Evolutionary conservation across 345 rosid genomes (phyloP).

Genomic region (Populus simonii): DNA sequence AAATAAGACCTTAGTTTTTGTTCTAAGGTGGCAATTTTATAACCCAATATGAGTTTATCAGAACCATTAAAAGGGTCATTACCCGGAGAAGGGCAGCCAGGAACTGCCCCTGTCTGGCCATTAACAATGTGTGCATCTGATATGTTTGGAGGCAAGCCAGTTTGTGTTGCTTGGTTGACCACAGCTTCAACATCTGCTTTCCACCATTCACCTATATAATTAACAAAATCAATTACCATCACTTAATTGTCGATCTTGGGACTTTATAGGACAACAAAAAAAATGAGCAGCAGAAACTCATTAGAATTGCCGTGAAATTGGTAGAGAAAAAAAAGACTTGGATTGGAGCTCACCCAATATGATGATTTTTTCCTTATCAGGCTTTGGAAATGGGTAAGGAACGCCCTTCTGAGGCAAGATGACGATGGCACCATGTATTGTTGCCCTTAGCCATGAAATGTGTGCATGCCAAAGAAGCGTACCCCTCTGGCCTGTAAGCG

Average conservation of each 20-base stretch:
- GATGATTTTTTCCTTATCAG: conserved; percentile 51
- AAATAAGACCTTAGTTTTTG: not conserved
- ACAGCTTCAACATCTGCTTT: conserved; percentile 68
- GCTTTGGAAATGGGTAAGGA: conserved; percentile 64
- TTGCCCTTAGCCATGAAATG: conserved; percentile 70
- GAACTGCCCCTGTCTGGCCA: conserved; percentile 58
- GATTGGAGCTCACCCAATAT: conserved; percentile 39
- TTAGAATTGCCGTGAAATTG: not conserved
- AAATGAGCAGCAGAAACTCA: not conserved
- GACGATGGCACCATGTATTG: conserved; percentile 65
- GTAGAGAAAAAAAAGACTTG: not conserved
- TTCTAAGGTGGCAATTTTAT: not conserved
- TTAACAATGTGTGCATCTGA: conserved; percentile 79
- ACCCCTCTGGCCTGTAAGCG: conserved; percentile 67
- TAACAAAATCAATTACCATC: not conserved
- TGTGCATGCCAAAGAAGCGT: conserved; percentile 81
- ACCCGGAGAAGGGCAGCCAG: conserved; percentile 59
- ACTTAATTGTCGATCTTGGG: not conserved
- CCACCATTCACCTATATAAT: conserved; percentile 78
- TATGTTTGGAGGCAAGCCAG: conserved; percentile 59
- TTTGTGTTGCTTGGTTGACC: conserved; percentile 40
- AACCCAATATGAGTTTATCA: not conserved
- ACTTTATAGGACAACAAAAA: not conserved
- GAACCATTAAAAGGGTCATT: conserved; percentile 6
- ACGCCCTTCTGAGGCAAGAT: conserved; percentile 57